Conservation (phyloP, 129 eudicot species). For the Artemisia annua region DNA sequence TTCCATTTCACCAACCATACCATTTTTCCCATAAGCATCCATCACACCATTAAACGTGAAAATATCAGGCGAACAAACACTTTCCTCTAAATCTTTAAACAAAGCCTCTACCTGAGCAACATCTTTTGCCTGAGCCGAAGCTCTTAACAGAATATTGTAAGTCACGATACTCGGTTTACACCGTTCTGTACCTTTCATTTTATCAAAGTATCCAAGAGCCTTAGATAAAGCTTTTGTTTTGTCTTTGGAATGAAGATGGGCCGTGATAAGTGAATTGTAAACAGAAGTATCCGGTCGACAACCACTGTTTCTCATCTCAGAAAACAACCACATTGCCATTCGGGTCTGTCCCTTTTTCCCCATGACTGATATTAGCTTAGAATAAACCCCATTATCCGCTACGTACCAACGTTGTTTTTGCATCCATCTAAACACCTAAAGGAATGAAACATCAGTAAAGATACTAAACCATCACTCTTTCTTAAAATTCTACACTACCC, state of each 20-base stretch:
- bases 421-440: constrained; percentile 98
- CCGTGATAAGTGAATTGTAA: constrained; percentile 80
- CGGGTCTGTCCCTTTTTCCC: constrained; percentile 93
- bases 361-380: constrained; percentile 88
- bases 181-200: constrained; percentile 86
- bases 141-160: constrained; percentile 85
- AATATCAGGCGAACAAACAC: constrained; percentile 70
- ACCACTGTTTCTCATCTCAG: constrained; percentile 95
- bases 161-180: constrained; percentile 84
- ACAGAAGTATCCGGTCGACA: constrained; percentile 94
- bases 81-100: constrained; percentile 78
- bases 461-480: not conserved
- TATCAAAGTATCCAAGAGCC: constrained; percentile 76
- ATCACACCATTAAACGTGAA: constrained; percentile 89
- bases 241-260: constrained; percentile 86
- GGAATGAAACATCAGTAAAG: constrained; percentile 7
- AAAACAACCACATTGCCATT: constrained; percentile 97
- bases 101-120: constrained; percentile 64
- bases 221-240: constrained; percentile 77
- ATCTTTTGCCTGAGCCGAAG: constrained; percentile 74
- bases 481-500: not conserved
- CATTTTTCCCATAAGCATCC: constrained; percentile 95
- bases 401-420: constrained; percentile 90
- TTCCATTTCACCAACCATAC: constrained; percentile 95
- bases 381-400: constrained; percentile 91